Conservation (phyloP, 345 rosid species). For the Syzygium aqueum region DNA sequence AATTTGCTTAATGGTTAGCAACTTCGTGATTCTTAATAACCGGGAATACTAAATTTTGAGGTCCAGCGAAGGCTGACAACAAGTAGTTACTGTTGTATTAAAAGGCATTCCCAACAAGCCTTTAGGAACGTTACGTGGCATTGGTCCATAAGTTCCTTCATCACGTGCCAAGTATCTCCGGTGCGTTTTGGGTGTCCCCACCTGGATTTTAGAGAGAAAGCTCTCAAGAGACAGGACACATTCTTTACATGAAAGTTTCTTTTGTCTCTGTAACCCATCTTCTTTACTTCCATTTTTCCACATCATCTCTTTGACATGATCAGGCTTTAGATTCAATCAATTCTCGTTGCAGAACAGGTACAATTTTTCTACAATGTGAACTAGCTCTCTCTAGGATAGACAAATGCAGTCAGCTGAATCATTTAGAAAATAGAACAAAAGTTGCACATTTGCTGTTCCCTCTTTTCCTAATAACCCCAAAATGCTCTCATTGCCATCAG, state of each 20-base stretch:
- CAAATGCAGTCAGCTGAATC: neutral
- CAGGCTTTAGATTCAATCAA: neutral
- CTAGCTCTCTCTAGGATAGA: neutral
- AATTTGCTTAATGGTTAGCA: constrained; percentile 1
- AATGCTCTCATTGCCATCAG: neutral
- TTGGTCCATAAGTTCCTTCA: constrained; percentile 87
- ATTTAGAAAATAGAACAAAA: neutral
- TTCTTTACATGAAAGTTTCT: neutral
- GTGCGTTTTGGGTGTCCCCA: constrained; percentile 91
- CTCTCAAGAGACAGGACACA: neutral
- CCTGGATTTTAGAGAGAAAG: constrained; percentile 23
- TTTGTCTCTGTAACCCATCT: neutral
- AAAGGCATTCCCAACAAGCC: constrained; percentile 97
- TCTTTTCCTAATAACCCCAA: neutral
- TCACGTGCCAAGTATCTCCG: constrained; percentile 77
- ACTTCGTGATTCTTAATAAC: neutral
- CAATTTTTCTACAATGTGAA: neutral
- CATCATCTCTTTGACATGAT: neutral
- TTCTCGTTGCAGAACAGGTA: neutral
- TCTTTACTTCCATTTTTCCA: neutral
- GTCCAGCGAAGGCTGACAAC: neutral
- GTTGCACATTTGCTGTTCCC: neutral
- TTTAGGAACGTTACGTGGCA: constrained; percentile 80
- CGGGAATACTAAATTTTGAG: neutral
- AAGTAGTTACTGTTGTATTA: constrained; percentile 66